phyloP scores from a whole-genome alignment of 495 filamentous ascomycete genomes.

The Friedmanniomyces simplex region DNA sequence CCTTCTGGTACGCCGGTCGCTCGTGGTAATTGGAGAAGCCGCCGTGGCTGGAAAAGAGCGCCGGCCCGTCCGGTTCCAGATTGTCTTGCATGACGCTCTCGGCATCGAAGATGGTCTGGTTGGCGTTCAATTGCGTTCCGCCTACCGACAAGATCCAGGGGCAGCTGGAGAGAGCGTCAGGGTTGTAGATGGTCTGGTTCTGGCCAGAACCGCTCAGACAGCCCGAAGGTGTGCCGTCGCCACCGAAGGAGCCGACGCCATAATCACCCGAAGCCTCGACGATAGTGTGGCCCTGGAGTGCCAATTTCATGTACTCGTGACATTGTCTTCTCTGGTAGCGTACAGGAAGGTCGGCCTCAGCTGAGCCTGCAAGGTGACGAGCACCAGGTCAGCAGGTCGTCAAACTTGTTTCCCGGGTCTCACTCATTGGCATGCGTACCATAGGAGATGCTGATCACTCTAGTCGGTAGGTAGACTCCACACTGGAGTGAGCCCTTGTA shows the following conservation, averaged over 20 bases:
- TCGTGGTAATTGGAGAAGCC: constrained; percentile 13
- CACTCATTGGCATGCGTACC: background rate
- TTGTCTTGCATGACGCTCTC: constrained; percentile 19
- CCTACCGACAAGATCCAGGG: constrained; percentile 17
- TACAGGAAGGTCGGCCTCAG: constrained; percentile 12
- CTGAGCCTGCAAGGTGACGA: background rate
- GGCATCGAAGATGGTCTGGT: constrained; percentile 12
- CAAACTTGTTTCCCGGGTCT: background rate
- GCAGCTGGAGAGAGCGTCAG: constrained; percentile 7
- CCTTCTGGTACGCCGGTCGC: constrained; percentile 9
- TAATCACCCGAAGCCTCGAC: constrained; percentile 16
- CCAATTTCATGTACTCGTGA: constrained; percentile 25
- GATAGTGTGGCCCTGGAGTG: constrained; percentile 21
- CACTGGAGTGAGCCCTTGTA: constrained; percentile 17
- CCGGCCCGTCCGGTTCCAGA: background rate
- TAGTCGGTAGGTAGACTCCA: constrained; percentile 11
- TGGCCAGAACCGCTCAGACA: constrained; percentile 6
- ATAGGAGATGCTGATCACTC: constrained; percentile 15
- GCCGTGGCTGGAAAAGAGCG: background rate
- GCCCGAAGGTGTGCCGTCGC: constrained; percentile 4
- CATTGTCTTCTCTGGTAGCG: constrained; percentile 17
- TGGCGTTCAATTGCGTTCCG: constrained; percentile 9
- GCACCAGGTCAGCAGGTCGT: background rate
- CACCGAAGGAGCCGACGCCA: constrained; percentile 13
- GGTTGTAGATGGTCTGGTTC: constrained; percentile 19